Percentiles rank a stretch among this genome's conserved stretches.
phyloP scores from a whole-genome alignment of 257 asterid genomes.

The Nicotiana knightiana region DNA sequence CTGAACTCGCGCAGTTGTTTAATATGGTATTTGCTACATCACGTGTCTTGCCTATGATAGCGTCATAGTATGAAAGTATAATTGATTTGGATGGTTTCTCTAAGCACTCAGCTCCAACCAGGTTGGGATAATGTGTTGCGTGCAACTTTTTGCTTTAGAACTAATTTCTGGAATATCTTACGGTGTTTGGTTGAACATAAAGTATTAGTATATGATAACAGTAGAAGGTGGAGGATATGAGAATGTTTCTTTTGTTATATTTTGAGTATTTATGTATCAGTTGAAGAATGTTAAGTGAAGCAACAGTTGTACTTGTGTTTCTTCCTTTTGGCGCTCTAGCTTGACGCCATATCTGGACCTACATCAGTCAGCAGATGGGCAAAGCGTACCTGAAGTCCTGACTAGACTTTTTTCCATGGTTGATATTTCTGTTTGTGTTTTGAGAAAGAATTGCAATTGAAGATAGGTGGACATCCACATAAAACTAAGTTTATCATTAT shows the following conservation, averaged over 20 bases:
- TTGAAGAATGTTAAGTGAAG: not conserved
- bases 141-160: not conserved
- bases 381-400: not conserved
- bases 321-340: too few species aligned
- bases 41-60: not conserved
- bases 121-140: not conserved
- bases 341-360: too few species aligned
- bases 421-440: not conserved
- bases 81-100: not conserved
- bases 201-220: not conserved
- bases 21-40: not conserved
- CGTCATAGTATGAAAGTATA: not conserved
- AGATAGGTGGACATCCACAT: not conserved
- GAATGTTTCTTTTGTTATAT: not conserved
- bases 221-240: not conserved
- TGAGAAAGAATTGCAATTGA: not conserved
- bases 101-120: not conserved
- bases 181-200: not conserved
- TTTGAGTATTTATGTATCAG: too few species aligned
- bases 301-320: not conserved
- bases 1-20: not conserved
- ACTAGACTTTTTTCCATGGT: not conserved
- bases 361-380: too few species aligned
- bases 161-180: not conserved
- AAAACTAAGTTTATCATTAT: not conserved